Evolutionary conservation across 805 yeast species (phyloP).

Genomic region (Clavispora santaluciae): DNA sequence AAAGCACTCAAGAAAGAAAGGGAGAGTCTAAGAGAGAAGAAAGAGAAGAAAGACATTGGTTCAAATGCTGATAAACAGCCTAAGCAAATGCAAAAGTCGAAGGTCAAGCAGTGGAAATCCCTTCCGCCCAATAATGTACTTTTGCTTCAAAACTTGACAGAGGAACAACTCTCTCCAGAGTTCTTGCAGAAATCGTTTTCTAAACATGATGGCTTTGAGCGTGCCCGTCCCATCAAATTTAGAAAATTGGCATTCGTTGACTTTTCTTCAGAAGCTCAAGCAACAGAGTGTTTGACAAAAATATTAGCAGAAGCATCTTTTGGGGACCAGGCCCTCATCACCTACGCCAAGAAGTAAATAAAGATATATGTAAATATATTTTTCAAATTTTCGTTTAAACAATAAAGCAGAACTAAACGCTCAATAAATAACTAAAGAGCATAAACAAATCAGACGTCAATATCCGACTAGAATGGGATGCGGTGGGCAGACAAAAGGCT

Average conservation of each 20-base stretch:
- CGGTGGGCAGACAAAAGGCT: slow-evolving; percentile 32
- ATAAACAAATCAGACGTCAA: background rate
- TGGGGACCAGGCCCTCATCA: slow-evolving; percentile 21
- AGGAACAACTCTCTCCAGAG: slow-evolving; percentile 20
- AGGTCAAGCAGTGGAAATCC: slow-evolving; percentile 12
- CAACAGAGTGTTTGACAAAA: slow-evolving; percentile 33
- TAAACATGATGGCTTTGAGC: slow-evolving; percentile 54
- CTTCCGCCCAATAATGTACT: slow-evolving; percentile 68
- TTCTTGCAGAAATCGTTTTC: slow-evolving; percentile 45
- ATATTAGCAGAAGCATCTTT: slow-evolving; percentile 11
- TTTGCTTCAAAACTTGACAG: slow-evolving; percentile 62
- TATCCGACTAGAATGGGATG: slow-evolving; percentile 8
- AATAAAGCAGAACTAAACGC: background rate
- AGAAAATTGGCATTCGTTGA: slow-evolving; percentile 79
- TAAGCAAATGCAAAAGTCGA: slow-evolving; percentile 8
- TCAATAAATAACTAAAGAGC: slow-evolving; percentile 2
- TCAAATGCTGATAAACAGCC: background rate
- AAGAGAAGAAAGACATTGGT: slow-evolving; percentile 5
- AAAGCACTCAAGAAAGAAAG: slow-evolving; percentile 19
- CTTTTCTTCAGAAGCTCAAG: slow-evolving; percentile 51
- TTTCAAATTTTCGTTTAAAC: background rate
- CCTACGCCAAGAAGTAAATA: slow-evolving; percentile 31
- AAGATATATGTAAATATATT: background rate
- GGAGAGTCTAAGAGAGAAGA: slow-evolving; percentile 13
- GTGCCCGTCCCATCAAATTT: slow-evolving; percentile 60